Percentiles rank a stretch among this genome's conserved stretches.
Conservation (phyloP, 164 flowering plant genomes). For the Dillenia suffruticosa region DNA sequence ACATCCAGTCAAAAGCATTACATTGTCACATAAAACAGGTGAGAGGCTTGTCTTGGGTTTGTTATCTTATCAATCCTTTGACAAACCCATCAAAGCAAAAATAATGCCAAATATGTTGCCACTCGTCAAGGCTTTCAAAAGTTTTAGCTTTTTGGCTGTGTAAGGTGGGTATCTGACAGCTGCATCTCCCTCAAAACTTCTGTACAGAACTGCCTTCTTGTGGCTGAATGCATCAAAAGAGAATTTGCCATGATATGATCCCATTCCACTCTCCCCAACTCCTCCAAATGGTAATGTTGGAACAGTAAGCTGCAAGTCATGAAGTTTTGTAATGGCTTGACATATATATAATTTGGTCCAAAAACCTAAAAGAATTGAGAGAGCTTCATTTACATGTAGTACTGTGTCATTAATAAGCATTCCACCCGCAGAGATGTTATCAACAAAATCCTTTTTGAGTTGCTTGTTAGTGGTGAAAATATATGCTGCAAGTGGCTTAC, state of each 20-base stretch:
- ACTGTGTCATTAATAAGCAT: slow-evolving; percentile 68
- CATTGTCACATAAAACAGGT: too few relatives aligned
- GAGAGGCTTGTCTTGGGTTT: too few relatives aligned
- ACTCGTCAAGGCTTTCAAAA: slow-evolving; percentile 28
- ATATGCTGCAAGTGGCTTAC: slow-evolving; percentile 95
- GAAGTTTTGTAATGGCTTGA: not conserved
- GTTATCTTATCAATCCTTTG: slow-evolving; percentile 8
- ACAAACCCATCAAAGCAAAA: slow-evolving; percentile 28
- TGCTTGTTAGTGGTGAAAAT: slow-evolving; percentile 69
- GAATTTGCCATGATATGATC: slow-evolving; percentile 81
- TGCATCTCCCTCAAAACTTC: slow-evolving; percentile 26
- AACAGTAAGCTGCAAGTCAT: slow-evolving; percentile 51
- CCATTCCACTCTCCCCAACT: slow-evolving; percentile 88
- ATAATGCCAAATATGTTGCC: slow-evolving; percentile 25
- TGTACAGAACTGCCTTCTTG: slow-evolving; percentile 13
- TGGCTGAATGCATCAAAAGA: slow-evolving; percentile 43
- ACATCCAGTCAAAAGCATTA: too few relatives aligned
- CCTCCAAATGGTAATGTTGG: slow-evolving; percentile 84
- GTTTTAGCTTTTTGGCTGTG: slow-evolving; percentile 16
- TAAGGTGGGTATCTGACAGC: slow-evolving; percentile 34
- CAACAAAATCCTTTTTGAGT: slow-evolving; percentile 65
- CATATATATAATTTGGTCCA: too few relatives aligned
- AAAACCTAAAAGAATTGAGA: too few relatives aligned
- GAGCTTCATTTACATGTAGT: slow-evolving; percentile 48
- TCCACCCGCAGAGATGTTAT: slow-evolving; percentile 69